A percentile compares a stretch with the other conserved stretches of the same genome.
These are phyloP conservation scores for Mesostigma viride DNA, from an alignment of 139 green algal genomes.

Conservation along the genomic window DNA sequence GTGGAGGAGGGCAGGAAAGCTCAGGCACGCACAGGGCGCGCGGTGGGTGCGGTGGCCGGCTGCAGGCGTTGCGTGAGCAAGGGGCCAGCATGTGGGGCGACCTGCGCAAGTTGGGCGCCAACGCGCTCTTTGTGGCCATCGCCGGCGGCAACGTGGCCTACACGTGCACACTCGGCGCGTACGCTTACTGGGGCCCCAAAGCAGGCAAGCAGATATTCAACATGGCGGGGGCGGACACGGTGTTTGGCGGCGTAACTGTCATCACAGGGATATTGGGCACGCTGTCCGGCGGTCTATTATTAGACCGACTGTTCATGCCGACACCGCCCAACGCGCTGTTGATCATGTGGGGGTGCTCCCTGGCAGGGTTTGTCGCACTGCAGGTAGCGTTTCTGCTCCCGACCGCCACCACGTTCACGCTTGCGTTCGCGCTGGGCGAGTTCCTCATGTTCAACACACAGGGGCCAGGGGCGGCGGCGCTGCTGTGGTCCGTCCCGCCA, in stretches of 20 bases:
- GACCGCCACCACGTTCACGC: constrained; percentile 10
- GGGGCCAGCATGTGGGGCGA: too few relatives aligned
- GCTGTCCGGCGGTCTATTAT: constrained; percentile 54
- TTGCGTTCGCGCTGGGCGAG: constrained; percentile 20
- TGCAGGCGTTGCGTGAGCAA: too few relatives aligned
- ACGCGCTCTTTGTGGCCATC: not conserved
- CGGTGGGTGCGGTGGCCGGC: too few relatives aligned
- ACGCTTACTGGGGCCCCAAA: constrained; percentile 67
- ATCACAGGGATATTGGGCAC: constrained; percentile 57
- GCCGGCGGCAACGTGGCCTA: not conserved
- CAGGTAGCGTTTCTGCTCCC: constrained; percentile 45
- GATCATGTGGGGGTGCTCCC: too few relatives aligned
- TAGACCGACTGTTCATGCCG: constrained; percentile 73
- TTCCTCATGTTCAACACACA: constrained; percentile 30
- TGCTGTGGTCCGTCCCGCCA: constrained; percentile 75
- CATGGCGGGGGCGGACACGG: constrained; percentile 54
- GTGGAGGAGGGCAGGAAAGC: too few relatives aligned
- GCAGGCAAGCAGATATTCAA: constrained; percentile 48
- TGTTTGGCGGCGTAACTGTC: constrained; percentile 80
- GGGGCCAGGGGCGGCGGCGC: not conserved
- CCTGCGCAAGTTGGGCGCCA: not conserved
- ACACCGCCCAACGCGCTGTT: too few relatives aligned
- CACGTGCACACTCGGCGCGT: constrained; percentile 46
- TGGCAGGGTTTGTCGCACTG: not conserved
- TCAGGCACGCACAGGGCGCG: too few relatives aligned